A percentile compares a stretch with the other conserved stretches of the same genome.
Evolutionary conservation across 257 asterid species (phyloP).

Genomic region (Solanum boliviense): DNA sequence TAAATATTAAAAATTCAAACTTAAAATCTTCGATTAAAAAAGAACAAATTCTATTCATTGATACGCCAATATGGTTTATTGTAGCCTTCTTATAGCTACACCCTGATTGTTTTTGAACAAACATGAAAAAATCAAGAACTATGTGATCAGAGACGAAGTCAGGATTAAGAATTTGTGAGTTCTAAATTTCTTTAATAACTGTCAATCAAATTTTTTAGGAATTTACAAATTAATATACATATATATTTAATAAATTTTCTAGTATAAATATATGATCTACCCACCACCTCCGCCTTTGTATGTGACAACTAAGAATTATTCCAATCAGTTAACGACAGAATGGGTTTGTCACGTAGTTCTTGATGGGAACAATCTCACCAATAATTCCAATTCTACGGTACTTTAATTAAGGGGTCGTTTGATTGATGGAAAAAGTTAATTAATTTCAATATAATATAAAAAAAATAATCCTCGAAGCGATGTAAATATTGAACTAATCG

Average conservation of each 20-base stretch:
- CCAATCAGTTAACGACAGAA: background rate
- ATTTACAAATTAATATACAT: no score
- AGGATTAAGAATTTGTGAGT: fast-evolving
- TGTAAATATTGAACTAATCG: background rate
- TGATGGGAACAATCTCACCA: background rate
- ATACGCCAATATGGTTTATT: background rate
- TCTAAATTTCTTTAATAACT: no score
- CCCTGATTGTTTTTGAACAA: background rate
- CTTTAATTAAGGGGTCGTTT: background rate
- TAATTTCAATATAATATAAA: background rate
- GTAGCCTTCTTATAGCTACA: background rate
- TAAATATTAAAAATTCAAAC: fast-evolving
- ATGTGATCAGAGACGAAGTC: background rate
- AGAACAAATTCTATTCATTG: background rate
- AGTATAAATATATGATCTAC: no score
- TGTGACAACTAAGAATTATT: background rate
- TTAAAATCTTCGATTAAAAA: background rate
- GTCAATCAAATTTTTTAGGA: no score
- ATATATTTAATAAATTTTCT: no score
- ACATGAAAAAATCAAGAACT: background rate
- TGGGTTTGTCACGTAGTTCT: background rate
- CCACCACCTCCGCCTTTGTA: no score
- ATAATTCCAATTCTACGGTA: background rate
- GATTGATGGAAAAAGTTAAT: background rate
- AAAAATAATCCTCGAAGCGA: no score